Base-by-base conservation (phyloP, 2,329 filamentous ascomycete species). In the Calcarisporium arbuscula region DNA sequence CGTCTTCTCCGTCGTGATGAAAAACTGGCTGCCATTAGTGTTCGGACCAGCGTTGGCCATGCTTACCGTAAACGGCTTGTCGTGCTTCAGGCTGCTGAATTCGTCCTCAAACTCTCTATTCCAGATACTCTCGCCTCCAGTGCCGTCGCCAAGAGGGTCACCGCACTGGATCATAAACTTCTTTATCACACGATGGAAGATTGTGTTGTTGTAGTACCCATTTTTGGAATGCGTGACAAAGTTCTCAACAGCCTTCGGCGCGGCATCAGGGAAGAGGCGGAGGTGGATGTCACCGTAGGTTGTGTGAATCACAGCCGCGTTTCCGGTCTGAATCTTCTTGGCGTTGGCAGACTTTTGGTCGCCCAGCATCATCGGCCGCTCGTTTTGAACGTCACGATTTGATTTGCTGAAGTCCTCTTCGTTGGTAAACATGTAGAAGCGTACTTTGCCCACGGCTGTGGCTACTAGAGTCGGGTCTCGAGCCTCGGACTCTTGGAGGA, bases 121-220 rank as follows among this genome's bases (percentile, higher is more conserved):
- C 92, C 92, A 98, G 45, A 94, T 80, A 52, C 85, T 94, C 42
- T 81, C 70, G 1, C 94, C 94, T 14, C 92, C 92, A 30, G 86
- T 77, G 2, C 94, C 92, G 2, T 89, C 94, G 2, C 90, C 90
- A 0, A 88, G 83, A 0, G 94, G 92, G 53, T 98, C 94, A 28
- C 92, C 92, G 32, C 90, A 88, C 59, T 98, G 92, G 27, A 98
- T 95, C 94, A 98, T 98, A 65, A 98, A 98, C 54, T 95, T 95
- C 41, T 85, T 80, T 49, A 98, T 98, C 6, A 98, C 84, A 21
- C 92, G 82, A 61, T 98, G 92, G 70, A 98, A 98, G 48, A 95
- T 90, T 21, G 90, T 89, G 61, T 86, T 86, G 66, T 98, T 96
- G 68, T 98, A 98, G 60, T 98, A 98, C 2, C 86, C 87, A 39